Percentiles rank a stretch among this genome's conserved stretches.
Conservation (phyloP, 257 asterid species). For the Craterostigma plantagineum region DNA sequence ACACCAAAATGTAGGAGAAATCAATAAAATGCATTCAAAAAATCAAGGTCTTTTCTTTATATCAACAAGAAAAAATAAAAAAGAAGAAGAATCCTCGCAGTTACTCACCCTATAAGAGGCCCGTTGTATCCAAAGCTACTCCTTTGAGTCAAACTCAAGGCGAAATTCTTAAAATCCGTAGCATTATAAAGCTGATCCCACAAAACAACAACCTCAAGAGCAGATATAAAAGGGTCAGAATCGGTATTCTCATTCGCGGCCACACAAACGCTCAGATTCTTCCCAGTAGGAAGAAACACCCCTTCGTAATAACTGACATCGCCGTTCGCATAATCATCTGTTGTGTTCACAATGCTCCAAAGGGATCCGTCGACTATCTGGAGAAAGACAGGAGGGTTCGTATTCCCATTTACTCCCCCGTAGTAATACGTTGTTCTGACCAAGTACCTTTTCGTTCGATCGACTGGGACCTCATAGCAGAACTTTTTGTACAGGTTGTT, state of each 20-base stretch:
- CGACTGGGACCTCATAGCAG: constrained; percentile 64
- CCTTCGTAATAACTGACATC: constrained; percentile 46
- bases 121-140: constrained; percentile 74
- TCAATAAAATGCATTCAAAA: background rate
- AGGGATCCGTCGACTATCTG: constrained; percentile 92
- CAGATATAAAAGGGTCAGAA: constrained; percentile 93
- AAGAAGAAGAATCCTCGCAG: constrained; percentile 1
- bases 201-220: constrained; percentile 63
- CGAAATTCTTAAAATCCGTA: constrained; percentile 42
- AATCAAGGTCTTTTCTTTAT: too few relatives aligned
- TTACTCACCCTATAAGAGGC: constrained; percentile 39
- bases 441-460: constrained; percentile 37
- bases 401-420: constrained; percentile 62
- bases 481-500: constrained; percentile 50
- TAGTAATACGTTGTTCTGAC: constrained; percentile 66
- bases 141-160: constrained; percentile 58
- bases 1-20: background rate
- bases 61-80: background rate
- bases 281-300: constrained; percentile 53
- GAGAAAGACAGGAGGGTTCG: constrained; percentile 66
- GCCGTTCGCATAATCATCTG: constrained; percentile 34
- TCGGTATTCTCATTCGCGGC: constrained; percentile 64
- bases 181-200: constrained; percentile 67
- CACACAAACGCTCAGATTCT: constrained; percentile 68
- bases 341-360: constrained; percentile 77